phyloP scores from a whole-genome alignment of 2,329 filamentous ascomycete genomes.

The Nectriaceae sp. region DNA sequence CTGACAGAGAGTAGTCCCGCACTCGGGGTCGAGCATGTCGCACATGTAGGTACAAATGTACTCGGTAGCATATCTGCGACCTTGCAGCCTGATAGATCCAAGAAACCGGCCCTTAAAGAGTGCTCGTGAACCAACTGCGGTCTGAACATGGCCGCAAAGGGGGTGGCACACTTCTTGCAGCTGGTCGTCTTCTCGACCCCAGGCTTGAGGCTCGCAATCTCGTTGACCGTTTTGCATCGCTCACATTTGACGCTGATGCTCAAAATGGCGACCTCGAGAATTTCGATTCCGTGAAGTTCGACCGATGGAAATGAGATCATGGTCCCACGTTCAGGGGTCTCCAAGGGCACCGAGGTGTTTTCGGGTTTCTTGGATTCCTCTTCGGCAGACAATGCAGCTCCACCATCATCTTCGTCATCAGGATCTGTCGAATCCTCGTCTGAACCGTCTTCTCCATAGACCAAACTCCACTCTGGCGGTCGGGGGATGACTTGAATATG shows the following conservation, averaged over 20 bases:
- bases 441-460: constrained; percentile 47
- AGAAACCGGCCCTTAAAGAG: constrained; percentile 74
- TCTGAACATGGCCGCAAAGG: constrained; percentile 58
- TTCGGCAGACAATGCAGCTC: constrained; percentile 34
- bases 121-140: constrained; percentile 72
- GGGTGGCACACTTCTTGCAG: constrained; percentile 61
- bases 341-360: constrained; percentile 14
- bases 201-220: constrained; percentile 67
- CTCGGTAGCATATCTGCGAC: constrained; percentile 77
- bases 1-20: constrained; percentile 71
- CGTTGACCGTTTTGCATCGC: constrained; percentile 73
- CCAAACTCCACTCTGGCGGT: constrained; percentile 72
- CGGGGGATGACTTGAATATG: constrained; percentile 74
- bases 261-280: constrained; percentile 68
- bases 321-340: constrained; percentile 65
- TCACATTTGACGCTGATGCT: constrained; percentile 76
- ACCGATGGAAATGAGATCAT: constrained; percentile 77
- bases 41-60: constrained; percentile 77
- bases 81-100: constrained; percentile 75
- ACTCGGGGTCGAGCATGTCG: constrained; percentile 70
- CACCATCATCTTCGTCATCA: constrained; percentile 45
- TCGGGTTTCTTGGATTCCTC: constrained; percentile 23
- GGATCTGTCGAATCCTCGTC: constrained; percentile 50
- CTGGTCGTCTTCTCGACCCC: constrained; percentile 50
- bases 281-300: constrained; percentile 75